Base-by-base conservation (phyloP, 345 rosid genomes). In the Ceriops zippeliana region DNA sequence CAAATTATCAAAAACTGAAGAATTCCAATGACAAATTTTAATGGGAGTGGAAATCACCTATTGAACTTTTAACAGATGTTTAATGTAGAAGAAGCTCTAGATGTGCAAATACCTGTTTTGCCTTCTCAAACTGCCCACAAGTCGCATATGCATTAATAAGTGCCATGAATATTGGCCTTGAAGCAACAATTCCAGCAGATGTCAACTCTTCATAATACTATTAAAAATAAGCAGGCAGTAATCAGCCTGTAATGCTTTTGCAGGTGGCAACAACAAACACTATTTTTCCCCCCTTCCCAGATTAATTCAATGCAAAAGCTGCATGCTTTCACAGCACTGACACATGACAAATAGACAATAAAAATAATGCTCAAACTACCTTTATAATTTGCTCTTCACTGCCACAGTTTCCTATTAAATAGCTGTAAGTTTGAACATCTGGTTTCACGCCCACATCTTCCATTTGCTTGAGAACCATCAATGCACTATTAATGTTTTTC, bases 121-220 rank as follows among this genome's bases (percentile, higher is more conserved):
- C 92, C 78, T 90, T 90, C 76, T 88, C 96, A 83, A 87, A 79
- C 63, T 83, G 82, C 61, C 96, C 90, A 71, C 83, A 85, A 65
- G 82, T 62, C 78, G 86, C 81, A 78, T 87, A 90, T 67, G 96
- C 99, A 80, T 81, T 89, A 68, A 93, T 77, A 4, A 88, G 88
- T 46, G 88, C 80, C 92, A 87, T 88, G 76, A 64, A 90, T 58
- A 84, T 60, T 26, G 85, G 73, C 84, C 86, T 95, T n/a, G 89
- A 80, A 47, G 54, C 57, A 73, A 67, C 82, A 75, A 85, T 61
- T 73, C 86, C 82, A 13, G 74, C 46, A 65, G 32, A 17, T 72
- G 74, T 78, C 83, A 84, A 59, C 74, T 85, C 86, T 73, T 83
- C 75, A 19, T 73, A 78, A 73, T 83, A 88, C 99, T 93, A 70